A percentile compares a stretch with the other conserved stretches of the same genome.
phyloP scores from a whole-genome alignment of 441 rosid species.

The Jatropha podagrica region DNA sequence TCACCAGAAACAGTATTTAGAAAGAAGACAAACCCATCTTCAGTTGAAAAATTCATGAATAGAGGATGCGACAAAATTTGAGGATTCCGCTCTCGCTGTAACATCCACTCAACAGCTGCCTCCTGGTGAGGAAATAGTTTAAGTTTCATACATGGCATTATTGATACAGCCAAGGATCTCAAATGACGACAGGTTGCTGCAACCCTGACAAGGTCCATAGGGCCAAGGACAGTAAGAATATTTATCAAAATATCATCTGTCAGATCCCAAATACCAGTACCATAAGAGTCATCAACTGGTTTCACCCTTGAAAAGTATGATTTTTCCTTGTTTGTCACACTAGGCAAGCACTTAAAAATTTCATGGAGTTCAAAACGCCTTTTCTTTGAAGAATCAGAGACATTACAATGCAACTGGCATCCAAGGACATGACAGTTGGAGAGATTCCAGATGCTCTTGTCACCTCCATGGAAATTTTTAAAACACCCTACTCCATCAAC shows the following conservation, averaged over 20 bases:
- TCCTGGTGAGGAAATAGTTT: conserved; percentile 92
- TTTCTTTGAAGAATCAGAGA: conserved; percentile 50
- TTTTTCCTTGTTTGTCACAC: conserved; percentile 37
- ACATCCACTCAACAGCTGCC: conserved; percentile 93
- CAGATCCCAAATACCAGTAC: conserved; percentile 69
- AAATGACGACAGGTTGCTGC: conserved; percentile 75
- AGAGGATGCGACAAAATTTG: conserved; percentile 69
- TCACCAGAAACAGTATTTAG: conserved; percentile 71
- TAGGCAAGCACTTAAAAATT: conserved; percentile 72
- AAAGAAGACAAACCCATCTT: conserved; percentile 67
- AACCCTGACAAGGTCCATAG: conserved; percentile 61
- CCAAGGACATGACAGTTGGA: conserved; percentile 79
- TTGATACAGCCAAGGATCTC: conserved; percentile 57
- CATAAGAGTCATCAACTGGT: conserved; percentile 35
- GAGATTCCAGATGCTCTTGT: conserved; percentile 53
- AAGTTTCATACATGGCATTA: conserved; percentile 90
- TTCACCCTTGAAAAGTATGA: conserved; percentile 44
- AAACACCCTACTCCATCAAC: conserved; percentile 33
- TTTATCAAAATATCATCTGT: conserved; percentile 64
- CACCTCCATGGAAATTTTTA: conserved; percentile 32
- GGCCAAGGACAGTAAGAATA: conserved; percentile 51
- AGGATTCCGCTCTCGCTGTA: conserved; percentile 73
- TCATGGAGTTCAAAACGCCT: conserved; percentile 73
- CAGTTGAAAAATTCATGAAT: conserved; percentile 54
- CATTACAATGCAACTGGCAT: conserved; percentile 57